Base-by-base conservation (phyloP, 306 rosid genomes). In the Corylus heterophylla region DNA sequence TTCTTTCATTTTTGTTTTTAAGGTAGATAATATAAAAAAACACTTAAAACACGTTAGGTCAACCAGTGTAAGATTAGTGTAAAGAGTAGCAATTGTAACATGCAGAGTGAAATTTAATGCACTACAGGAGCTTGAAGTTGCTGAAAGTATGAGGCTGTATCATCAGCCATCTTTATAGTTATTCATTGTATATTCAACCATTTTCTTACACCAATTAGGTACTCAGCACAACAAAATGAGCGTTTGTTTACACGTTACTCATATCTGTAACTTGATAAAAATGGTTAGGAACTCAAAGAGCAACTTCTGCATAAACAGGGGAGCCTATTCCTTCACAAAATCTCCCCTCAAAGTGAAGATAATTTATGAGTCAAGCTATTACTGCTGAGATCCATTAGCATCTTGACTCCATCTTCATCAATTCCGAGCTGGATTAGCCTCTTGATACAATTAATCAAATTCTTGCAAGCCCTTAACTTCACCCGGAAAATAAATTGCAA, bases 381-480 rank as follows among this genome's bases (percentile, higher is more conserved):
- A 76, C 37, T 55, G 54, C 74, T 76, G 74, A 77, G 85, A 63
- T 87, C 85, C 74, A 42, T 62, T 12, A 71, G 59, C 54, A 64
- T 59, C 58, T 49, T 31, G 51, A 74, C 45, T 49, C 74, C 75
- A 54, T 78, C 78, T 69, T 75, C 81, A 14, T 61, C 79, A 78
- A 73, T 18, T 73, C 45, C 68, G 27, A 85, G 84, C 76, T 83
- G 86, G 71, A 78, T 73, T 70, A 52, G 74, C 74, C 83, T 87
- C 50, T 75, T 66, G 56, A 67, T 74, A 50, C 85, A 87, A 62
- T 71, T 85, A 71, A 73, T 76, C 75, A 83, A 76, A 72, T 73
- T 75, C 74, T 51, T 78, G 45, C 81, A 42, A 1, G 37, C 78
- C 72, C 61, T 78, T 45, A 59, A 31, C 66, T 82, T 77, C 56